phyloP scores from a whole-genome alignment of 176 grass and related monocot species.

The Aegilops sharonensis region DNA sequence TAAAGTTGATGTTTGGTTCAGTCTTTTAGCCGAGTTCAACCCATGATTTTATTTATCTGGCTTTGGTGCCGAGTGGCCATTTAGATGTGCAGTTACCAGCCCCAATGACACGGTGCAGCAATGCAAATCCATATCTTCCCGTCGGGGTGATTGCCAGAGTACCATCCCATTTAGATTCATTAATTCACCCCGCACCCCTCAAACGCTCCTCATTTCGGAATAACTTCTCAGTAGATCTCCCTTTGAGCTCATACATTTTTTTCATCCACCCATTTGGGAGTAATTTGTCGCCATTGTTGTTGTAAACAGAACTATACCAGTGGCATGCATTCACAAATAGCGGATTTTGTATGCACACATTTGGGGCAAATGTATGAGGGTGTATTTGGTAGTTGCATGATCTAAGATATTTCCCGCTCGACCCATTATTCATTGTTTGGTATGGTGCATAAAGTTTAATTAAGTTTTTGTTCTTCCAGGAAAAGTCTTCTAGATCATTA shows the following conservation, averaged over 20 bases:
- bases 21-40: neutral
- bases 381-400: too few species aligned
- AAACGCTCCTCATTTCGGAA: neutral
- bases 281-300: neutral
- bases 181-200: neutral
- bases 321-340: neutral
- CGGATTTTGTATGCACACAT: neutral
- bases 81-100: conserved; percentile 63
- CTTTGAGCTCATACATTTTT: neutral
- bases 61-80: conserved; percentile 11
- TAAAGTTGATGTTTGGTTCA: neutral
- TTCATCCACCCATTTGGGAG: neutral
- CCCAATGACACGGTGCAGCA: conserved; percentile 69
- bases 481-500: too few species aligned
- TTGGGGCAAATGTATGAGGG: conserved; percentile 4
- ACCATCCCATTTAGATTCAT: neutral
- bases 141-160: neutral
- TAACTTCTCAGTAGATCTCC: neutral
- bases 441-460: too few species aligned
- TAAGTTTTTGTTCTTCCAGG: too few species aligned
- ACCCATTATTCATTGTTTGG: too few species aligned
- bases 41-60: neutral
- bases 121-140: conserved; percentile 76
- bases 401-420: too few species aligned
- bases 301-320: conserved; percentile 3